Conservation (phyloP, 345 rosid genomes). For the Citrus unshiu region DNA sequence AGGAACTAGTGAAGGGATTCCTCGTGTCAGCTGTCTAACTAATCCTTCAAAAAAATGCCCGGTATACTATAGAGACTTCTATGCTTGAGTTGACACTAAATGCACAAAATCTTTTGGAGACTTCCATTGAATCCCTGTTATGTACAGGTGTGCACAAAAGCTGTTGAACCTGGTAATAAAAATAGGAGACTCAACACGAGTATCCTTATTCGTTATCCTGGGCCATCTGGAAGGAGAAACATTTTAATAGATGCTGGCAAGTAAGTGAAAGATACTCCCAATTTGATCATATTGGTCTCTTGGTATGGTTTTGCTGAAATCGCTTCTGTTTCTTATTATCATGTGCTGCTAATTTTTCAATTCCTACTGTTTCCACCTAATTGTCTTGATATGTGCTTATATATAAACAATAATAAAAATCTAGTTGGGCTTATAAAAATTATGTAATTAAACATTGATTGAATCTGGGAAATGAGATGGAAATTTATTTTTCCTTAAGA, state of each 20-base stretch:
- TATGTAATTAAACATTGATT: background rate
- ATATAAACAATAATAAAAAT: background rate
- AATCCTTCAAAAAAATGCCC: constrained; percentile 70
- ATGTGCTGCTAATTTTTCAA: background rate
- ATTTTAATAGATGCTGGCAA: constrained; percentile 88
- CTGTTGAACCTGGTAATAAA: constrained; percentile 66
- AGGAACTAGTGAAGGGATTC: constrained; percentile 97
- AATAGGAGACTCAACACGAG: constrained; percentile 81
- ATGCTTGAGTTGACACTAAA: background rate
- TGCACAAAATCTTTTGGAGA: constrained; percentile 8
- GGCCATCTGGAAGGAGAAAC: constrained; percentile 46
- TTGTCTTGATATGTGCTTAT: background rate
- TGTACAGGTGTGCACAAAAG: constrained; percentile 74
- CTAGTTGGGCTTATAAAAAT: background rate
- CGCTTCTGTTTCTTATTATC: background rate
- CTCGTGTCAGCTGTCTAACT: constrained; percentile 90
- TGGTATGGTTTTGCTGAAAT: background rate
- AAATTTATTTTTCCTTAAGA: background rate
- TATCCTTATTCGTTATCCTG: constrained; percentile 60
- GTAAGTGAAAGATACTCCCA: constrained; percentile 46
- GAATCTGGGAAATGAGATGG: background rate
- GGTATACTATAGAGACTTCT: constrained; percentile 34
- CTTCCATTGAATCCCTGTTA: constrained; percentile 8
- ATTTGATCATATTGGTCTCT: background rate
- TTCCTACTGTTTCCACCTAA: background rate